A percentile compares a stretch with the other conserved stretches of the same genome.
These are phyloP conservation scores for Penicillium sp. DNA, from an alignment of 2,329 filamentous ascomycete genomes.

Conservation along the genomic window DNA sequence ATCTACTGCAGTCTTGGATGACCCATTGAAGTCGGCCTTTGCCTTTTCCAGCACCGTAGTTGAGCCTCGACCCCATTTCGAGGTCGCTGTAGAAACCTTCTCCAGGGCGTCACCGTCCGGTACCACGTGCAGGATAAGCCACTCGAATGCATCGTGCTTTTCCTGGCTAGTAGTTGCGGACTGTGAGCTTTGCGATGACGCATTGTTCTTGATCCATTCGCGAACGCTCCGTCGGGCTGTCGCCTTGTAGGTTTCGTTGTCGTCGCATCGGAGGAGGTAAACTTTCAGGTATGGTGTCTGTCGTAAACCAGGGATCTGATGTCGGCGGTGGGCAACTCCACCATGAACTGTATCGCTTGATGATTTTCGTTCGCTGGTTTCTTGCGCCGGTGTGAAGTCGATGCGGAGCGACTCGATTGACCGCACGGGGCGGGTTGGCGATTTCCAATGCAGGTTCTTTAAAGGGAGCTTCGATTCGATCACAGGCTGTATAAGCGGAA, in stretches of 20 bases:
- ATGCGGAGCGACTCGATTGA: slow-evolving; percentile 93
- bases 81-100: slow-evolving; percentile 58
- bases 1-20: slow-evolving; percentile 70
- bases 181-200: slow-evolving; percentile 47
- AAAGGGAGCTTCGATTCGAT: slow-evolving; percentile 78
- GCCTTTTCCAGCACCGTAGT: slow-evolving; percentile 87
- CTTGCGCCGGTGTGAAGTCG: slow-evolving; percentile 70
- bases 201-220: slow-evolving; percentile 85
- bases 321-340: slow-evolving; percentile 59
- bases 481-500: slow-evolving; percentile 74
- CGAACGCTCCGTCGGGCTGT: slow-evolving; percentile 73
- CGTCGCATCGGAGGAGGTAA: slow-evolving; percentile 85
- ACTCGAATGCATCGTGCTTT: slow-evolving; percentile 95
- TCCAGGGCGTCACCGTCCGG: slow-evolving; percentile 72
- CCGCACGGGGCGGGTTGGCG: slow-evolving; percentile 81
- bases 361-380: slow-evolving; percentile 34
- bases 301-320: slow-evolving; percentile 91
- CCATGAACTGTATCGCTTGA: slow-evolving; percentile 40
- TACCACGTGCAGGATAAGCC: slow-evolving; percentile 90
- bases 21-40: slow-evolving; percentile 82
- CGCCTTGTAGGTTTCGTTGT: slow-evolving; percentile 89
- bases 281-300: slow-evolving; percentile 93
- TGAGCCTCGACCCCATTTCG: slow-evolving; percentile 75
- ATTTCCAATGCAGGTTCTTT: slow-evolving; percentile 95
- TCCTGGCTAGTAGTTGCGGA: slow-evolving; percentile 65